Percentiles rank a stretch among this genome's conserved stretches.
Evolutionary conservation across 2,329 filamentous ascomycete species (phyloP).

Genomic region (Colletotrichum spaethianum): DNA sequence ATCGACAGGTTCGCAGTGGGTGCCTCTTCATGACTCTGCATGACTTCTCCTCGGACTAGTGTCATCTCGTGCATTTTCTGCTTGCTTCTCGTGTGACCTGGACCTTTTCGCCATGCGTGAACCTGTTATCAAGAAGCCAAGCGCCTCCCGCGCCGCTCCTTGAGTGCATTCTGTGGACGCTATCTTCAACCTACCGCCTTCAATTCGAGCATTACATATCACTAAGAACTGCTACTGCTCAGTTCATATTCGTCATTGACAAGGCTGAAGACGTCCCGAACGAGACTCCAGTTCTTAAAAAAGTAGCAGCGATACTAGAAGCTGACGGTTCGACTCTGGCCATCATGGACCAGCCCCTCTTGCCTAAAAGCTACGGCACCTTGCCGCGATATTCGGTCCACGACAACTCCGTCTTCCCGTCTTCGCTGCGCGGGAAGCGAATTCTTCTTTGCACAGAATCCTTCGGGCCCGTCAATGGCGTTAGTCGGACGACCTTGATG

Average conservation of each 20-base stretch:
- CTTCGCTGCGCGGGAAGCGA: slow-evolving; percentile 69
- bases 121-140: slow-evolving; percentile 33
- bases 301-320: neutral
- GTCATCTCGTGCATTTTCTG: neutral
- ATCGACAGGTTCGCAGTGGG: slow-evolving; percentile 26
- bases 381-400: slow-evolving; percentile 45
- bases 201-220: too few species aligned
- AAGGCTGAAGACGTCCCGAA: too few species aligned
- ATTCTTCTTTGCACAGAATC: slow-evolving; percentile 80
- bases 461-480: slow-evolving; percentile 81
- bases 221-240: neutral
- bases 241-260: neutral
- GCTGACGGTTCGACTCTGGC: neutral
- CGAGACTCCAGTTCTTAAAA: neutral
- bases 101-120: neutral
- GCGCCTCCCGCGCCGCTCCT: neutral
- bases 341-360: slow-evolving; percentile 24
- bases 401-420: slow-evolving; percentile 62
- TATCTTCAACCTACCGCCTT: neutral
- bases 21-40: neutral
- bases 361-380: slow-evolving; percentile 25
- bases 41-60: neutral
- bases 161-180: neutral
- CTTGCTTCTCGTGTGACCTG: neutral
- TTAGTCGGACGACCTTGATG: slow-evolving; percentile 78